A percentile compares a stretch with the other conserved stretches of the same genome.
These are phyloP conservation scores for Lodderomyces oxycetoniae DNA, from an alignment of 1,139 yeast genomes.

Conservation along the genomic window DNA sequence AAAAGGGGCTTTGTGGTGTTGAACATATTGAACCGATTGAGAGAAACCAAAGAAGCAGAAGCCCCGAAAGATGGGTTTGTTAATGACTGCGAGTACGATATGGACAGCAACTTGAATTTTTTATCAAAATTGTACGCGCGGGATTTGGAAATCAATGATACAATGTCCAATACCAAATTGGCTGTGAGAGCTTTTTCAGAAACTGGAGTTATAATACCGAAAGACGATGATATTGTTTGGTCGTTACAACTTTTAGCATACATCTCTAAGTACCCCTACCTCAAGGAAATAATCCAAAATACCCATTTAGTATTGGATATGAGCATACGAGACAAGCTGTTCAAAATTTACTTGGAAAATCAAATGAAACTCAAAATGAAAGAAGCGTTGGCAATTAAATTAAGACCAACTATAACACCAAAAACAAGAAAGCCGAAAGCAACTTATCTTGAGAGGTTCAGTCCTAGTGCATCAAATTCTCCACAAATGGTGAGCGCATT, in stretches of 20 bases:
- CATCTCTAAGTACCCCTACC: conserved; percentile 81
- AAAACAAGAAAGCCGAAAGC: conserved; percentile 25
- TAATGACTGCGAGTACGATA: conserved; percentile 35
- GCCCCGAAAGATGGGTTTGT: conserved; percentile 30
- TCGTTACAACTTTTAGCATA: conserved; percentile 87
- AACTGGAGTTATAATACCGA: conserved; percentile 72
- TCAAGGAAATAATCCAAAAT: conserved; percentile 68
- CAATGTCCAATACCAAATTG: conserved; percentile 24
- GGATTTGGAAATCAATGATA: conserved; percentile 28
- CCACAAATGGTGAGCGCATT: conserved; percentile 40
- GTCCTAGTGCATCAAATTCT: conserved; percentile 37
- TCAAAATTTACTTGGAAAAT: conserved; percentile 35
- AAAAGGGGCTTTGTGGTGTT: conserved; percentile 4
- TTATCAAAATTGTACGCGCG: conserved; percentile 40
- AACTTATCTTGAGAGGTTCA: conserved; percentile 26
- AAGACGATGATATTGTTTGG: conserved; percentile 93
- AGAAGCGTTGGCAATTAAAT: conserved; percentile 26
- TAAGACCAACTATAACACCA: conserved; percentile 36
- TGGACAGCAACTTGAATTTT: conserved; percentile 43
- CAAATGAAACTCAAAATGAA: conserved; percentile 34
- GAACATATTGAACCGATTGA: conserved; percentile 27
- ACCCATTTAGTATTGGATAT: conserved; percentile 59
- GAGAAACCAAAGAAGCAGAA: conserved; percentile 37
- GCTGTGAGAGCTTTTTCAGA: conserved; percentile 65
- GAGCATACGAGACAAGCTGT: conserved; percentile 46